These are phyloP conservation scores for Mangifera indica DNA, from an alignment of 345 rosid genomes.

Conservation along the genomic window DNA sequence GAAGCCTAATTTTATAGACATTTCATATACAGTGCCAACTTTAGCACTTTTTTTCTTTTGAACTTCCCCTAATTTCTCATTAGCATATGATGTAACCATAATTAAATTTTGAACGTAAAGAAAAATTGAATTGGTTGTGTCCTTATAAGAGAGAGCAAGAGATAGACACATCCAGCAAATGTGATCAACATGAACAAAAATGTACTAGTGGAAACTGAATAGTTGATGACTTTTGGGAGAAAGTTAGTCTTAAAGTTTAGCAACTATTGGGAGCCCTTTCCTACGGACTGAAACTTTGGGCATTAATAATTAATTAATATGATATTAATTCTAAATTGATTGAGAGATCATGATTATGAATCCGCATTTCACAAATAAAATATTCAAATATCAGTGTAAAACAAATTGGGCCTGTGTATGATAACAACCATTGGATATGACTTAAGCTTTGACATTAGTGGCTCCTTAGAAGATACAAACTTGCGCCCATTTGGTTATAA, in stretches of 20 bases:
- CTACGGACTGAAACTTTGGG: not conserved
- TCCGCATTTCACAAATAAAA: no score
- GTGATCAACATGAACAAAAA: not conserved
- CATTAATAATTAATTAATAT: no score
- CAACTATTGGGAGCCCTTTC: not conserved
- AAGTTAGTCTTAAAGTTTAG: not conserved
- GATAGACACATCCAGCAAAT: not conserved
- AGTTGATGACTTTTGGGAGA: not conserved
- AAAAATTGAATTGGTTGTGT: not conserved
- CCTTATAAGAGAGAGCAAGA: not conserved
- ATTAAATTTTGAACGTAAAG: conserved; percentile 5
- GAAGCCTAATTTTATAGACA: not conserved
- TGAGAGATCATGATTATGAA: not conserved
- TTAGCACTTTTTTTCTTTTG: not conserved
- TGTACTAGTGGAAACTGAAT: not conserved
- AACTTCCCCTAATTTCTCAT: not conserved
- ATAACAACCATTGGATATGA: not conserved
- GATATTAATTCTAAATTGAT: not conserved
- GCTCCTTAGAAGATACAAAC: not conserved
- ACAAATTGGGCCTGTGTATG: not conserved
- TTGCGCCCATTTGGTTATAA: not conserved
- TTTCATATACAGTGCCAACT: not conserved
- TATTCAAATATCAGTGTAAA: no score
- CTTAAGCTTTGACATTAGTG: not conserved
- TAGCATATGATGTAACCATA: not conserved